Base-by-base conservation (phyloP, 2,329 filamentous ascomycete genomes). In the Graphilbum sp. region DNA sequence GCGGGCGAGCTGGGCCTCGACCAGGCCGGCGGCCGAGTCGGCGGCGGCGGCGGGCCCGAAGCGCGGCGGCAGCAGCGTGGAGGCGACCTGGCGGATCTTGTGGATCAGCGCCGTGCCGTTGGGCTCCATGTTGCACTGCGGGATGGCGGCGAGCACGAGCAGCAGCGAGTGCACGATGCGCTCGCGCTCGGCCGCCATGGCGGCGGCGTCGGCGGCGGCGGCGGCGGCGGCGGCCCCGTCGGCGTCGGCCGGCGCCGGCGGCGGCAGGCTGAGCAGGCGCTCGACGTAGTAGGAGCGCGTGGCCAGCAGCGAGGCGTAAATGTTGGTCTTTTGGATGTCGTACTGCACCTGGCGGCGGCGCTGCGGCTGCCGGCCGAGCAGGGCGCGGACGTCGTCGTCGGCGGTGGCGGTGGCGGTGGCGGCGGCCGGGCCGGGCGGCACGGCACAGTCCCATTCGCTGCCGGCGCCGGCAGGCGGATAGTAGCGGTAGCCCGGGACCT, bases 321-420 rank as follows among this genome's bases (percentile, higher is more conserved):
- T 82, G 54, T 93, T 93, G 7, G 84, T 82, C 53, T 92, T 93
- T 54, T 93, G 85, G 23, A 94, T 90, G 57, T 93, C 86, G 46
- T 78, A 85, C 52, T 90, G 83, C 5, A 86, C 54, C 39, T 67
- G 62, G 1, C 72, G 64, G 3, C 71, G 65, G 3, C 64, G 61
- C 20, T 59, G 52, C 1, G 67, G 64, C 20, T 72, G 59, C 17
- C 59, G 55, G 38, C 64, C 63, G 41, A 72, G 60, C 8, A 62
- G 55, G 30, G 61, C 63, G 32, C 67, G 64, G 15, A 71, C 49
- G 44, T 73, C 69, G 43, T 69, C 59, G 23, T 7, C 23, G 23
- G 7, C 23, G 23, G 23, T 12, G 9, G 61, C 49, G 0, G 65
- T 62, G 43, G 64, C 60, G 6, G 56, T n/a, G n/a, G n/a, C n/a